Conservation (phyloP, 768 basidiomycete species). For the Suillus discolor region DNA sequence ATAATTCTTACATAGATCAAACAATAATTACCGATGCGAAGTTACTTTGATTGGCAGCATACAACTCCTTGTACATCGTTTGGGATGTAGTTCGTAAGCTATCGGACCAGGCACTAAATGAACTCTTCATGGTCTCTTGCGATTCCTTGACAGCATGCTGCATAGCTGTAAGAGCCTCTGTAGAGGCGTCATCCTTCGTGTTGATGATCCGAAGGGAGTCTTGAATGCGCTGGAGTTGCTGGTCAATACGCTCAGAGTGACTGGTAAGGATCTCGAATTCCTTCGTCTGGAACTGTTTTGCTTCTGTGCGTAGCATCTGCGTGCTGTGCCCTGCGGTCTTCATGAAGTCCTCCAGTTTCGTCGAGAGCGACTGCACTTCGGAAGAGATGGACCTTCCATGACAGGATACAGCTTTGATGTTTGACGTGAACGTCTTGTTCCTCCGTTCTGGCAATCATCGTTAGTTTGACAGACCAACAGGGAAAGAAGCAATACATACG, state of each 20-base stretch:
- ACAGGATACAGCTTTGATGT: slow-evolving; percentile 62
- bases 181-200: slow-evolving; percentile 55
- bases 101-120: slow-evolving; percentile 58
- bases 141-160: slow-evolving; percentile 54
- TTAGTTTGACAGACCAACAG: slow-evolving; percentile 12
- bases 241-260: slow-evolving; percentile 56
- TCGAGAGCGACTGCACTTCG: slow-evolving; percentile 54
- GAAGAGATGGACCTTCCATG: slow-evolving; percentile 62
- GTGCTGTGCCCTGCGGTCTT: slow-evolving; percentile 57
- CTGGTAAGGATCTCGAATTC: slow-evolving; percentile 55
- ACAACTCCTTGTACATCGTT: slow-evolving; percentile 48
- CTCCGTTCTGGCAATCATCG: slow-evolving; percentile 64
- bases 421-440: slow-evolving; percentile 58
- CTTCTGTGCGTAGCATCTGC: slow-evolving; percentile 54
- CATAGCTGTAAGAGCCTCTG: slow-evolving; percentile 51
- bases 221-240: slow-evolving; percentile 58
- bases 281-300: slow-evolving; percentile 55
- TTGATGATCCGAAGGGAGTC: slow-evolving; percentile 56
- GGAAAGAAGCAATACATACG: slow-evolving; percentile 47
- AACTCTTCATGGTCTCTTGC: slow-evolving; percentile 52
- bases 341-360: slow-evolving; percentile 63
- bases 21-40: slow-evolving; percentile 43
- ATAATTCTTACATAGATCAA: neutral
- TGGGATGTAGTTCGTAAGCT: slow-evolving; percentile 51
- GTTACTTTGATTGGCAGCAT: slow-evolving; percentile 44